phyloP scores from a whole-genome alignment of 2,329 filamentous ascomycete species.

The Karstenula rhodostoma region DNA sequence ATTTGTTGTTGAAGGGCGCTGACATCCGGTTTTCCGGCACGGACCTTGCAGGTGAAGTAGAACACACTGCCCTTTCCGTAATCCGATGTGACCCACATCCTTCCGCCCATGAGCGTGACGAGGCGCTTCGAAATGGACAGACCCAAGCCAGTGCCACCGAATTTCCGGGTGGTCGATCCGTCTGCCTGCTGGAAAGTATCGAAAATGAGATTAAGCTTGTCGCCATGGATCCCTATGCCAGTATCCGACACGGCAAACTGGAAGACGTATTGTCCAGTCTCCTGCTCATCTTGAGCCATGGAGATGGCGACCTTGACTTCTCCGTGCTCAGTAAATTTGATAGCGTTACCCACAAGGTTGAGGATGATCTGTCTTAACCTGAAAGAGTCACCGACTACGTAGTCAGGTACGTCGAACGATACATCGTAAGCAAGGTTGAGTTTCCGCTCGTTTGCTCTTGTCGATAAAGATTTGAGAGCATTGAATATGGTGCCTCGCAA shows the following conservation, averaged over 20 bases:
- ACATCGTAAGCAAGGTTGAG: constrained; percentile 92
- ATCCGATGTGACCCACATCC: constrained; percentile 94
- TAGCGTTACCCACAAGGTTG: constrained; percentile 96
- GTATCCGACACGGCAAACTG: constrained; percentile 97
- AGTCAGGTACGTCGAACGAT: constrained; percentile 90
- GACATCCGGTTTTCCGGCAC: constrained; percentile 81
- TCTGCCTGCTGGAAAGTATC: constrained; percentile 99
- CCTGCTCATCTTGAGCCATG: constrained; percentile 70
- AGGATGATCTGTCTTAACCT: constrained; percentile 94
- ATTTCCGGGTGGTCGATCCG: constrained; percentile 93
- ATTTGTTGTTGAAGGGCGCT: constrained; percentile 82
- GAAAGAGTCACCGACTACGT: constrained; percentile 96
- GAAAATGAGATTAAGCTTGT: constrained; percentile 97
- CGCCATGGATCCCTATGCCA: constrained; percentile 92
- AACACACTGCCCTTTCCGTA: constrained; percentile 93
- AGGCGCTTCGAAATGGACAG: constrained; percentile 94
- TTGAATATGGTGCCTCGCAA: constrained; percentile 95
- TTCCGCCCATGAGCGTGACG: constrained; percentile 94
- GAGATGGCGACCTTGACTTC: constrained; percentile 95
- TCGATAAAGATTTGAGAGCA: constrained; percentile 93
- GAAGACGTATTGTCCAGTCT: constrained; percentile 83
- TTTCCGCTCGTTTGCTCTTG: constrained; percentile 96
- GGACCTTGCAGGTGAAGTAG: constrained; percentile 94
- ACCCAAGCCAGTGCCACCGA: constrained; percentile 92
- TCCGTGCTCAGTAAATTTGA: constrained; percentile 98